These are phyloP conservation scores for Globisporangium apiculatum DNA, from an alignment of 352 stramenopile species.

Conservation along the genomic window DNA sequence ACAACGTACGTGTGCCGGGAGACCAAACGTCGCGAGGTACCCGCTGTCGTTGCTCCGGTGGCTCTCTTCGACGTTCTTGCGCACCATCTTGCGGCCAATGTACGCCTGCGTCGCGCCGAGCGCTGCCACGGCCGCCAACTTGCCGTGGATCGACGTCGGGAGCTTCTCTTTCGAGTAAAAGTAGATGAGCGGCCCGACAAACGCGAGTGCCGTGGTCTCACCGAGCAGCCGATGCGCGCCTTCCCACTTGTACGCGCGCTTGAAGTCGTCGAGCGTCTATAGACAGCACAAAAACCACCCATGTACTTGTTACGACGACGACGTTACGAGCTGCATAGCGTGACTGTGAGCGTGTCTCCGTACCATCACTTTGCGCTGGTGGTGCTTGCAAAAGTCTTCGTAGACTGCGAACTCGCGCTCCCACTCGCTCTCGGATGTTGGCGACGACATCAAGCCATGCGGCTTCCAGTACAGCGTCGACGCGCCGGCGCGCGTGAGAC, in stretches of 20 bases:
- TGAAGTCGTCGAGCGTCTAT: constrained; percentile 94
- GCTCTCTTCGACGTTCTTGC: constrained; percentile 24
- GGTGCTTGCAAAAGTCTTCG: constrained; percentile 91
- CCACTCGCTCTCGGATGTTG: constrained; percentile 87
- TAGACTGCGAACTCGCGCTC: constrained; percentile 92
- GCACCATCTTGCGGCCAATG: constrained; percentile 44
- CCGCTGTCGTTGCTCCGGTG: constrained; percentile 9
- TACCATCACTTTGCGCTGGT: constrained; percentile 84
- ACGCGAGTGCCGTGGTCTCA: constrained; percentile 86
- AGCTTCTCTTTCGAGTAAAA: constrained; percentile 82
- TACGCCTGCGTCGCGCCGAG: constrained; percentile 45
- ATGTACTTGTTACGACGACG: too few relatives aligned
- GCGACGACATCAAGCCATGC: constrained; percentile 61
- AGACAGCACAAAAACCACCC: neutral
- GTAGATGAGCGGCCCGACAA: constrained; percentile 85
- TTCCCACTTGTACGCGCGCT: constrained; percentile 92
- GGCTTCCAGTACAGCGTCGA: constrained; percentile 96
- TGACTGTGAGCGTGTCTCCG: neutral
- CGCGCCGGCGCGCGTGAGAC: constrained; percentile 92
- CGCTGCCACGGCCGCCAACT: constrained; percentile 27
- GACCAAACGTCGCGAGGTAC: constrained; percentile 26
- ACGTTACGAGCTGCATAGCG: too few relatives aligned
- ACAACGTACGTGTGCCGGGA: constrained; percentile 36
- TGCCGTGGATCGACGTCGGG: constrained; percentile 36
- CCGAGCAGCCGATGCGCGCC: constrained; percentile 92